Evolutionary conservation across 2,329 filamentous ascomycete species (phyloP).

Genomic region (Anthostomella pinea): DNA sequence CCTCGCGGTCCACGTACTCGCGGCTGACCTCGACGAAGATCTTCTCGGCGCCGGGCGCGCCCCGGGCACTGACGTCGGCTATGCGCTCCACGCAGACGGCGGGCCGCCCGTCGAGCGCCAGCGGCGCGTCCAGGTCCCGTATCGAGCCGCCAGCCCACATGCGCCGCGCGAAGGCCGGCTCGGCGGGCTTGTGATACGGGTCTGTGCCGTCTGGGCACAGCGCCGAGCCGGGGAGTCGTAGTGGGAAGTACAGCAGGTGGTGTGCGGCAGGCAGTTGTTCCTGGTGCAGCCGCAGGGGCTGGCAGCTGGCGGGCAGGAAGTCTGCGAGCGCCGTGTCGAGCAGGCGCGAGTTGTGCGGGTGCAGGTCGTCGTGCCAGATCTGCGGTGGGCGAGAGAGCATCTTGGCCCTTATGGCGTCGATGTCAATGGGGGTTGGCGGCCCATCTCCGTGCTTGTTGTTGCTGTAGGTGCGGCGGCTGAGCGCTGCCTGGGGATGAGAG

Average conservation of each 20-base stretch:
- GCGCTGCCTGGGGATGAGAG: no score
- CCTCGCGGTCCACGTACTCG: constrained; percentile 34
- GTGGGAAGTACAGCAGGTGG: constrained; percentile 86
- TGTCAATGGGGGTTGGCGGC: constrained; percentile 6
- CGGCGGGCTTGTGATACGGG: constrained; percentile 69
- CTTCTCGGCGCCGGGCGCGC: constrained; percentile 34
- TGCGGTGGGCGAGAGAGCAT: constrained; percentile 26
- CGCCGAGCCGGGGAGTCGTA: constrained; percentile 56
- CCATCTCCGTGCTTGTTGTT: constrained; percentile 2
- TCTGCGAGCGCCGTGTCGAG: constrained; percentile 61
- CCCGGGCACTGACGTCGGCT: constrained; percentile 33
- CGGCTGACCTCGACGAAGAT: constrained; percentile 52
- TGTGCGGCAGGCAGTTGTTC: constrained; percentile 69
- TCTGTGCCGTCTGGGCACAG: constrained; percentile 86
- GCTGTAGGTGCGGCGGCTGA: constrained; percentile 11
- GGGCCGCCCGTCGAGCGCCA: constrained; percentile 39
- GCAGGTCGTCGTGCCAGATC: constrained; percentile 35
- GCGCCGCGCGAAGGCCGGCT: constrained; percentile 65
- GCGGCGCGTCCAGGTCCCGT: constrained; percentile 43
- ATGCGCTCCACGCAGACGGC: constrained; percentile 47
- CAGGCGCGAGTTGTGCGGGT: constrained; percentile 61
- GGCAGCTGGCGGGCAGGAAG: constrained; percentile 40
- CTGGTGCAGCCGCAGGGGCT: neutral
- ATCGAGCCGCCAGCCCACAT: constrained; percentile 88
- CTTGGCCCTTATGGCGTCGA: constrained; percentile 21